A percentile compares a stretch with the other conserved stretches of the same genome.
Evolutionary conservation across 176 grass and related monocot genomes (phyloP).

Genomic region (Carex scoparia): DNA sequence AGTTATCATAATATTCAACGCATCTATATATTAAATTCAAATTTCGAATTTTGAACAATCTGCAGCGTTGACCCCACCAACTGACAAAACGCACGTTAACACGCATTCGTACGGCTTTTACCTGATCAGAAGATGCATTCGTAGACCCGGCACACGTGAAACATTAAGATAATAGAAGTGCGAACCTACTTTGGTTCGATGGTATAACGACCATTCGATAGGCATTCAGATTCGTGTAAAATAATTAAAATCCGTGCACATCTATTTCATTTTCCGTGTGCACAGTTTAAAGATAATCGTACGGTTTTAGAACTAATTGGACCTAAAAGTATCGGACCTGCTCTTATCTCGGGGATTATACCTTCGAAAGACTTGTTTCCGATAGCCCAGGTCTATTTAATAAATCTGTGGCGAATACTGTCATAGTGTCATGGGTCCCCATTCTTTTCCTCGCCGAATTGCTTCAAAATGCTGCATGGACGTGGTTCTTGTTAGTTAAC

Average conservation of each 20-base stretch:
- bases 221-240: too few species aligned
- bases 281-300: too few species aligned
- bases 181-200: too few species aligned
- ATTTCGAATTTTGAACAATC: too few species aligned
- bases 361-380: not conserved
- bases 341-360: not conserved
- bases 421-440: not conserved
- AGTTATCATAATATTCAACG: too few species aligned
- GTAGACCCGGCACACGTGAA: not conserved
- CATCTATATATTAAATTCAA: too few species aligned
- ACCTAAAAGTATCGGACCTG: too few species aligned
- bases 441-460: not conserved
- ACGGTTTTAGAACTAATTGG: too few species aligned
- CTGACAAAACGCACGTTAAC: not conserved
- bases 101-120: not conserved
- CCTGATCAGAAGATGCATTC: not conserved
- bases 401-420: not conserved
- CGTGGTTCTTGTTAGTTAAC: slow-evolving; percentile 1
- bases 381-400: not conserved
- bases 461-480: not conserved
- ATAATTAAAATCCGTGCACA: too few species aligned
- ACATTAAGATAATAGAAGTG: not conserved
- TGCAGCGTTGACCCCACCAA: not conserved
- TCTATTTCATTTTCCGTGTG: too few species aligned
- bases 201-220: too few species aligned